A percentile compares a stretch with the other conserved stretches of the same genome.
phyloP scores from a whole-genome alignment of 1,139 yeast species.

The Ashbya aceris region DNA sequence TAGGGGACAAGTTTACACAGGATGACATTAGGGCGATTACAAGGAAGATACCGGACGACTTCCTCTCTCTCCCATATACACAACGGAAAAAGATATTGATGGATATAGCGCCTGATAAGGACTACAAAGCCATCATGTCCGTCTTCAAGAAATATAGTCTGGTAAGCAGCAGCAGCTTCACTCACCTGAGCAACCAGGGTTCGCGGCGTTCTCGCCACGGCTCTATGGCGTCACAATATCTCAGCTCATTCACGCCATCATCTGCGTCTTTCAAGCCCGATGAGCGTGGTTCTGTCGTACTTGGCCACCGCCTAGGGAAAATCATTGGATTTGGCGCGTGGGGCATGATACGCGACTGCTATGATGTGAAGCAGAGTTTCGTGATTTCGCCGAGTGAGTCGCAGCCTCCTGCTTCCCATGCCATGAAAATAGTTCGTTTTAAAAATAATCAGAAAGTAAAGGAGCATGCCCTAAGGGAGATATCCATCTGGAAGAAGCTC shows the following conservation, averaged over 20 bases:
- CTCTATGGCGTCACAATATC: constrained; percentile 35
- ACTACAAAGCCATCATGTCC: constrained; percentile 31
- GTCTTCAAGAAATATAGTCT: constrained; percentile 26
- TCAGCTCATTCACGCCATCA: constrained; percentile 32
- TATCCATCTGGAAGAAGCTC: constrained; percentile 62
- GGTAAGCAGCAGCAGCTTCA: constrained; percentile 20
- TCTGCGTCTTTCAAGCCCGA: constrained; percentile 31
- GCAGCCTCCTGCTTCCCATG: constrained; percentile 39
- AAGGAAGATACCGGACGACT: constrained; percentile 47
- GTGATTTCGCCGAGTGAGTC: constrained; percentile 5
- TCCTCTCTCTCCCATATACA: constrained; percentile 57
- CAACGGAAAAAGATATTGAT: constrained; percentile 52
- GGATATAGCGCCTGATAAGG: constrained; percentile 48
- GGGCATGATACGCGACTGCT: constrained; percentile 80
- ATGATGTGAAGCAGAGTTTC: constrained; percentile 13
- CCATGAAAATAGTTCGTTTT: constrained; percentile 67
- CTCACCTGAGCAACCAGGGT: constrained; percentile 13
- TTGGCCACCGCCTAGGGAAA: constrained; percentile 58
- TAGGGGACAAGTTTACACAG: constrained; percentile 10
- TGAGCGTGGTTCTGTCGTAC: constrained; percentile 51
- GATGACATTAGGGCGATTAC: constrained; percentile 22
- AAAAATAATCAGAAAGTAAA: constrained; percentile 36
- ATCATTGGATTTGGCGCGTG: constrained; percentile 90
- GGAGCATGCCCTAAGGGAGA: constrained; percentile 58
- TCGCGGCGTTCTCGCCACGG: constrained; percentile 23